Evolutionary conservation across 2,329 filamentous ascomycete genomes (phyloP).

Genomic region (Metarhizium album): DNA sequence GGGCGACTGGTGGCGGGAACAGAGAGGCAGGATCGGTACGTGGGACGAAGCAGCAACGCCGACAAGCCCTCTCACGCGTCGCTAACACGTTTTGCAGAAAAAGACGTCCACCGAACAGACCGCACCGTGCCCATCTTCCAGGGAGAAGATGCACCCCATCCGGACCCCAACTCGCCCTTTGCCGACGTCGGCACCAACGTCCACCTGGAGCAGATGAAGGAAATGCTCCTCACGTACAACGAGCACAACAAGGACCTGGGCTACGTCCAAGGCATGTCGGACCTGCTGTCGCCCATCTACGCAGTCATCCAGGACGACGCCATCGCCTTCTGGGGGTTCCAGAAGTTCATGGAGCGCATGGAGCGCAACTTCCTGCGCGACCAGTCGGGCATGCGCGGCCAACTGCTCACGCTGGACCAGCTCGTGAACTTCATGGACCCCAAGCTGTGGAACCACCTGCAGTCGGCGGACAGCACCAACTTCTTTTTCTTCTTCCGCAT

Average conservation of each 20-base stretch:
- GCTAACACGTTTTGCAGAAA: slow-evolving; percentile 53
- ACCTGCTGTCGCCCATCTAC: slow-evolving; percentile 90
- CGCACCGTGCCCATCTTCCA: slow-evolving; percentile 90
- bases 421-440: slow-evolving; percentile 96
- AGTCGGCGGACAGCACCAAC: slow-evolving; percentile 88
- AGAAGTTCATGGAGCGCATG: slow-evolving; percentile 95
- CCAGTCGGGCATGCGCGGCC: slow-evolving; percentile 89
- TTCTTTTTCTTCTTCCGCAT: slow-evolving; percentile 99
- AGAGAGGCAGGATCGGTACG: slow-evolving; percentile 85
- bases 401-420: slow-evolving; percentile 84
- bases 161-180: slow-evolving; percentile 91
- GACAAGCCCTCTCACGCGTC: neutral
- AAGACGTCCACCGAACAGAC: slow-evolving; percentile 96
- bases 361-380: slow-evolving; percentile 93
- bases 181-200: slow-evolving; percentile 90
- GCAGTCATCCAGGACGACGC: slow-evolving; percentile 97
- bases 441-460: slow-evolving; percentile 80
- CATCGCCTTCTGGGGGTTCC: slow-evolving; percentile 92
- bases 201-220: slow-evolving; percentile 97
- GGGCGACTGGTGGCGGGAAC: slow-evolving; percentile 94
- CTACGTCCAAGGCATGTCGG: slow-evolving; percentile 98
- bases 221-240: slow-evolving; percentile 97
- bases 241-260: slow-evolving; percentile 93
- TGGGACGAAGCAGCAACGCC: slow-evolving; percentile 8
- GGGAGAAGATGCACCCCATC: slow-evolving; percentile 92